phyloP scores from a whole-genome alignment of 306 rosid genomes.

The Vigna angularis region DNA sequence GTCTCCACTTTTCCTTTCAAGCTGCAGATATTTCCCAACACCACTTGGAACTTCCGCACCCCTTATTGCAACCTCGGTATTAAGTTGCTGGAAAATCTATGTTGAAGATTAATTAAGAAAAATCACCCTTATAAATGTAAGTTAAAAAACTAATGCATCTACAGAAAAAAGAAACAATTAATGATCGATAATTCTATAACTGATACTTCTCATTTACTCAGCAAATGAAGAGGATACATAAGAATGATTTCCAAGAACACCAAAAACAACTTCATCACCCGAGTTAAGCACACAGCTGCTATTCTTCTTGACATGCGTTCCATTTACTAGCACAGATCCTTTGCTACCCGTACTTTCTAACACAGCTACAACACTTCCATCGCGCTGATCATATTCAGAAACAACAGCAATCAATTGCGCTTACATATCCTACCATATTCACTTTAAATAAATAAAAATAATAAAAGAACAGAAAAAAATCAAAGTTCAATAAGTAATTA shows the following conservation, averaged over 20 bases:
- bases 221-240: slow-evolving; percentile 79
- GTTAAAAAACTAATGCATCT: neutral
- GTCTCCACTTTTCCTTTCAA: slow-evolving; percentile 81
- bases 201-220: slow-evolving; percentile 5
- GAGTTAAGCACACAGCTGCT: slow-evolving; percentile 64
- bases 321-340: slow-evolving; percentile 80
- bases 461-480: neutral
- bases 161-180: neutral
- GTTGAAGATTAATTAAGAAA: slow-evolving; percentile 55
- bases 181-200: neutral
- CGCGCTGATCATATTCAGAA: slow-evolving; percentile 57
- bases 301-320: slow-evolving; percentile 70
- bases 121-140: slow-evolving; percentile 36
- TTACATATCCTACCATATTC: slow-evolving; percentile 45
- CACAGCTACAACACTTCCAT: slow-evolving; percentile 62
- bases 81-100: slow-evolving; percentile 76
- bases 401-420: slow-evolving; percentile 56
- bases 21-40: slow-evolving; percentile 61
- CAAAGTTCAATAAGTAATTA: neutral
- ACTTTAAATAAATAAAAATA: slow-evolving; percentile 32
- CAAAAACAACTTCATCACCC: slow-evolving; percentile 87
- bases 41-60: slow-evolving; percentile 67
- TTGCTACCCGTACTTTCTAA: slow-evolving; percentile 80
- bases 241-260: slow-evolving; percentile 70
- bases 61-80: slow-evolving; percentile 60